phyloP scores from a whole-genome alignment of 2,329 filamentous ascomycete species.

The Cladophialophora immunda region DNA sequence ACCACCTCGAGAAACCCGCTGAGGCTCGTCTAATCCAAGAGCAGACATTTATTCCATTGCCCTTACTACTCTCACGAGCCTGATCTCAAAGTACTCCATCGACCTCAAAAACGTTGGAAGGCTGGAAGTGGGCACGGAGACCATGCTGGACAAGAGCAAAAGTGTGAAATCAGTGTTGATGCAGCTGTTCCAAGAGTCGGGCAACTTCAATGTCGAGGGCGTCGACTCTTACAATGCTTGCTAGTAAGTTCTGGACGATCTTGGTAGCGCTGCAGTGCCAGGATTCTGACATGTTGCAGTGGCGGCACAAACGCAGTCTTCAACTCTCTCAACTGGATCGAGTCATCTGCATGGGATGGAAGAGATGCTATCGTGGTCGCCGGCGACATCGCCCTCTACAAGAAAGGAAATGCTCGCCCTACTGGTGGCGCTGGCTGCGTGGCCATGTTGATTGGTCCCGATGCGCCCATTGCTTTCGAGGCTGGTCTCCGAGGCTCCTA shows the following conservation, averaged over 20 bases:
- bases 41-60: constrained; percentile 89
- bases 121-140: constrained; percentile 86
- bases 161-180: constrained; percentile 88
- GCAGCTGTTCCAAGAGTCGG: constrained; percentile 76
- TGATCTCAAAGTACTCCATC: constrained; percentile 84
- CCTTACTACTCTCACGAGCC: constrained; percentile 78
- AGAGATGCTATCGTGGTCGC: constrained; percentile 81
- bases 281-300: constrained; percentile 36
- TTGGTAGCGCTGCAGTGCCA: background rate
- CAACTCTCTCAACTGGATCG: constrained; percentile 85
- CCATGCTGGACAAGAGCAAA: constrained; percentile 87
- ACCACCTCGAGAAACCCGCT: background rate
- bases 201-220: constrained; percentile 85
- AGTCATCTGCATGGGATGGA: constrained; percentile 87
- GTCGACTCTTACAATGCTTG: constrained; percentile 85
- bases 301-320: constrained; percentile 85
- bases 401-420: constrained; percentile 81
- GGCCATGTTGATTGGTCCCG: constrained; percentile 79
- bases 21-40: constrained; percentile 10
- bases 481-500: constrained; percentile 81
- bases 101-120: constrained; percentile 80
- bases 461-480: constrained; percentile 79
- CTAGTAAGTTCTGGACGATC: constrained; percentile 57
- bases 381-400: constrained; percentile 85
- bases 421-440: constrained; percentile 83